phyloP scores from a whole-genome alignment of 1,284 basidiomycete species.

The Pyrrhoderma noxium region DNA sequence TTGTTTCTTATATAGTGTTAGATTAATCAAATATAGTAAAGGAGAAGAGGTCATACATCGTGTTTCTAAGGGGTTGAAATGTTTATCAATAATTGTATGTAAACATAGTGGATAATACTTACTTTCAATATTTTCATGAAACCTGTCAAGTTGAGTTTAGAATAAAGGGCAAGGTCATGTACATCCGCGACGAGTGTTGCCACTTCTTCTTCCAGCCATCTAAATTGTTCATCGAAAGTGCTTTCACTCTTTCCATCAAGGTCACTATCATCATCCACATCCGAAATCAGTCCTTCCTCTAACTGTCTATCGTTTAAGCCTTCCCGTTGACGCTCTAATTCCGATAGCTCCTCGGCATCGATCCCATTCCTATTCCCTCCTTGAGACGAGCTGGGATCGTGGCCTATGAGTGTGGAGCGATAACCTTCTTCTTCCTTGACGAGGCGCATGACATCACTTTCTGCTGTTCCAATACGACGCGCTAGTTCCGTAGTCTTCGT shows the following conservation, averaged over 20 bases:
- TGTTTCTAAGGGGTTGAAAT: slow-evolving; percentile 56
- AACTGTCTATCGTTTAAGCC: slow-evolving; percentile 65
- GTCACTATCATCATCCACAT: slow-evolving; percentile 20
- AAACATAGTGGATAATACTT: slow-evolving; percentile 8
- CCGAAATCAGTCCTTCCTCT: slow-evolving; percentile 32
- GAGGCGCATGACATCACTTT: slow-evolving; percentile 70
- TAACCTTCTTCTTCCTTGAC: slow-evolving; percentile 52
- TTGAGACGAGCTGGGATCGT: background rate
- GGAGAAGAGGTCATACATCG: slow-evolving; percentile 49
- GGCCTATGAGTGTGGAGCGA: slow-evolving; percentile 27
- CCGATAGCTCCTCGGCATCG: slow-evolving; percentile 24
- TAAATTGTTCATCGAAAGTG: slow-evolving; percentile 83
- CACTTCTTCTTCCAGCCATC: slow-evolving; percentile 89
- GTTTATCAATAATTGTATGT: too few relatives aligned
- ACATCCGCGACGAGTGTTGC: slow-evolving; percentile 96
- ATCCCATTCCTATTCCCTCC: background rate
- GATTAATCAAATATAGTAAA: too few relatives aligned
- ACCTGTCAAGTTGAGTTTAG: slow-evolving; percentile 94
- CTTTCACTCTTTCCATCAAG: slow-evolving; percentile 64
- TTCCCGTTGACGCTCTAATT: slow-evolving; percentile 52
- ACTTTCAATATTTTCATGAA: slow-evolving; percentile 99
- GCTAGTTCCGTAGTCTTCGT: slow-evolving; percentile 86
- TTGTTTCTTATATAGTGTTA: slow-evolving; percentile 58
- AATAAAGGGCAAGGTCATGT: slow-evolving; percentile 92
- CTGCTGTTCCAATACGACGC: slow-evolving; percentile 72